A percentile compares a stretch with the other conserved stretches of the same genome.
Evolutionary conservation across 2,329 filamentous ascomycete genomes (phyloP).

Genomic region (Sclerotinia subarctica): DNA sequence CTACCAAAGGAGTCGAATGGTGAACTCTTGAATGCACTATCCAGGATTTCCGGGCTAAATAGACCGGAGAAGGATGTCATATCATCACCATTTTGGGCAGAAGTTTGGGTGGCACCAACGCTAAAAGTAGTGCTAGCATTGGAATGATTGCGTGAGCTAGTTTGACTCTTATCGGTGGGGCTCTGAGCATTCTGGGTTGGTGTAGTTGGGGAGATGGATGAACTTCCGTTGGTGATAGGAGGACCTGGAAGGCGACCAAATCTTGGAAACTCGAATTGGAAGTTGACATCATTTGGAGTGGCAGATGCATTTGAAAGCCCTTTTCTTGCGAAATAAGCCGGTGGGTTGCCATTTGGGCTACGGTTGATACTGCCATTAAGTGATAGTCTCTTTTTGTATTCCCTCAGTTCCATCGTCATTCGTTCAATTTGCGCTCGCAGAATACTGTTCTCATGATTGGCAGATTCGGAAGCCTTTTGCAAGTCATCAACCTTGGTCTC

Average conservation of each 20-base stretch:
- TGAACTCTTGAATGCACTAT: conserved; percentile 44
- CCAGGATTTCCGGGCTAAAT: conserved; percentile 56
- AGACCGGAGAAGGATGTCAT: conserved; percentile 55
- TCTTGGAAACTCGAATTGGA: conserved; percentile 93
- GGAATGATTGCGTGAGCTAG: conserved; percentile 33
- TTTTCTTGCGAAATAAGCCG: conserved; percentile 41
- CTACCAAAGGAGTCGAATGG: conserved; percentile 43
- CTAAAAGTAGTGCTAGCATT: conserved; percentile 40
- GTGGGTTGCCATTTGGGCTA: conserved; percentile 27
- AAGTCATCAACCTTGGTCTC: conserved; percentile 74
- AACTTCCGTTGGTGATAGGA: conserved; percentile 24
- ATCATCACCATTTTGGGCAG: conserved; percentile 37
- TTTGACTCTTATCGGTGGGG: conserved; percentile 29
- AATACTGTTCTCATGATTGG: conserved; percentile 80
- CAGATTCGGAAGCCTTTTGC: conserved; percentile 77
- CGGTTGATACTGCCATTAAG: conserved; percentile 42
- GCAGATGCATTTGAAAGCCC: conserved; percentile 48
- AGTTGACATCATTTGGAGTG: conserved; percentile 71
- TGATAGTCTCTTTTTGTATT: conserved; percentile 85
- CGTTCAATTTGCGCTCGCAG: conserved; percentile 86
- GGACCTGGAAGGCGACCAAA: conserved; percentile 71
- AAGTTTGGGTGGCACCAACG: conserved; percentile 28
- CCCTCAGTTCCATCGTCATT: conserved; percentile 77
- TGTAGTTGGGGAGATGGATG: conserved; percentile 27
- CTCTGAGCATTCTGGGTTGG: conserved; percentile 25